Evolutionary conservation across 768 basidiomycete genomes (phyloP).

Genomic region (Russula earlei): DNA sequence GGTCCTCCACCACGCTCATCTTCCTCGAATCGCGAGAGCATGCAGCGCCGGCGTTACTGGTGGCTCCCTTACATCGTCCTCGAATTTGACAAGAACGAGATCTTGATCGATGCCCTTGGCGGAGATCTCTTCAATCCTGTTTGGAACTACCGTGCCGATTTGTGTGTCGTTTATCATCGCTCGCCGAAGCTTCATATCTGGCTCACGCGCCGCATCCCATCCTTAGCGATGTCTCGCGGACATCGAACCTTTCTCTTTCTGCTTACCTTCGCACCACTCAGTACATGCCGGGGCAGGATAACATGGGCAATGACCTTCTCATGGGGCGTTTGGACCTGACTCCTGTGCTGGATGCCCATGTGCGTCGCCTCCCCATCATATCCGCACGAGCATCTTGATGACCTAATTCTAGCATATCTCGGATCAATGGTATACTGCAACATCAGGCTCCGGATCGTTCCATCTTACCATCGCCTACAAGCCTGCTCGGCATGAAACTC

Average conservation of each 20-base stretch:
- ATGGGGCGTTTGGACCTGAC: conserved; percentile 89
- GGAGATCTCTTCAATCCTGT: conserved; percentile 85
- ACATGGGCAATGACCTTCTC: conserved; percentile 96
- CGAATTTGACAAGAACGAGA: conserved; percentile 96
- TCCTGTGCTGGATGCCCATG: conserved; percentile 72
- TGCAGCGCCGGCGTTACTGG: conserved; percentile 90
- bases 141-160: conserved; percentile 95
- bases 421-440: conserved; percentile 86
- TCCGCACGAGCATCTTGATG: conserved; percentile 4
- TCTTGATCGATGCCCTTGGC: conserved; percentile 90
- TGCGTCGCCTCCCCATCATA: conserved; percentile 28
- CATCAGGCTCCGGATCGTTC: conserved; percentile 81
- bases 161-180: conserved; percentile 45
- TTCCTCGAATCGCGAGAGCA: conserved; percentile 68
- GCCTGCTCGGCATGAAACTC: conserved; percentile 68
- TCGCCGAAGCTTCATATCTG: background rate
- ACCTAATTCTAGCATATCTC: conserved; percentile 51
- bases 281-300: conserved; percentile 63
- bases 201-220: conserved; percentile 6
- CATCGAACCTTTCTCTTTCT: conserved; percentile 84
- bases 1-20: conserved; percentile 44
- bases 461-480: conserved; percentile 95
- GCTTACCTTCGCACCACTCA: conserved; percentile 83
- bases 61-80: conserved; percentile 96
- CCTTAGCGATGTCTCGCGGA: conserved; percentile 85